A percentile compares a stretch with the other conserved stretches of the same genome.
Evolutionary conservation across 345 rosid species (phyloP).

Genomic region (Toxicodendron radicans): DNA sequence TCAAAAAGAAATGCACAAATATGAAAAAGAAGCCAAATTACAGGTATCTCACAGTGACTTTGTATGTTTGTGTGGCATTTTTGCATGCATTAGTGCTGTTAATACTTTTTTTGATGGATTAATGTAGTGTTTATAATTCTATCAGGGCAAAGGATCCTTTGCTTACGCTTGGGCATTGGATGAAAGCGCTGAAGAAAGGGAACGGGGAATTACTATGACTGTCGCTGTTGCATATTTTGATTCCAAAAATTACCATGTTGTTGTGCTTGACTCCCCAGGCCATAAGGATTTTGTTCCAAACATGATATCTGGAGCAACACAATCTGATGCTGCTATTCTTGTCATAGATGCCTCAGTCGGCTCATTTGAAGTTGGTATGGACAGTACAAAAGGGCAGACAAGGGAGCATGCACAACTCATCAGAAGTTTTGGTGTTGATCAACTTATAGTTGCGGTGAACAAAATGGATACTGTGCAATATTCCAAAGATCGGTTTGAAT

Average conservation of each 20-base stretch:
- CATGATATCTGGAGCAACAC: constrained; percentile 97
- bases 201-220: constrained; percentile 97
- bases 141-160: constrained; percentile 95
- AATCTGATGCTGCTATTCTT: constrained; percentile 91
- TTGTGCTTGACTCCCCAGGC: constrained; percentile 94
- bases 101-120: constrained; percentile 26
- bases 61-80: not conserved
- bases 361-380: constrained; percentile 90
- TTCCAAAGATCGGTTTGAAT: constrained; percentile 77
- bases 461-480: constrained; percentile 84
- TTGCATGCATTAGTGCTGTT: constrained; percentile 4
- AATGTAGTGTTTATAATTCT: constrained; percentile 22
- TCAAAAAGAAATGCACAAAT: constrained; percentile 91
- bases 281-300: constrained; percentile 98
- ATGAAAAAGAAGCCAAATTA: constrained; percentile 86
- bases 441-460: constrained; percentile 85
- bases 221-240: constrained; percentile 98
- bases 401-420: constrained; percentile 89
- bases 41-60: constrained; percentile 51
- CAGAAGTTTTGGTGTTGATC: constrained; percentile 95
- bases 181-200: constrained; percentile 98
- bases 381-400: constrained; percentile 74
- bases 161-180: constrained; percentile 99
- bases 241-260: constrained; percentile 84
- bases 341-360: constrained; percentile 91